Evolutionary conservation across 129 eudicot genomes (phyloP).

Genomic region (Artemisia tridentata): DNA sequence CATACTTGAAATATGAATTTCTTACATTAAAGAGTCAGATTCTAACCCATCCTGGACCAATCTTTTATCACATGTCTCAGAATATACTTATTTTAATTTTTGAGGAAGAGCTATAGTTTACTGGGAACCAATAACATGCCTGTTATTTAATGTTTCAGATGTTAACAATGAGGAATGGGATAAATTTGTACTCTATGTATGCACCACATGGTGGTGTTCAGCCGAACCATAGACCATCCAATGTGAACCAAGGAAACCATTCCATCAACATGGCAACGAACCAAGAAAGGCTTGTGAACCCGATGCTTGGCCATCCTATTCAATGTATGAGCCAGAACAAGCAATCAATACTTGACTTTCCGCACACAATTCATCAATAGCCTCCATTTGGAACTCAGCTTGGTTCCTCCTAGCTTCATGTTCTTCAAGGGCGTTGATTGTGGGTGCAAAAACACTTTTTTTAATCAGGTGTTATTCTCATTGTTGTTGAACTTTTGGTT

Average conservation of each 20-base stretch:
- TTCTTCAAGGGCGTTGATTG: slow-evolving; percentile 33
- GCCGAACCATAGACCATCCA: slow-evolving; percentile 42
- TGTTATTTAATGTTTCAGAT: slow-evolving; percentile 41
- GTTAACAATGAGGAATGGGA: slow-evolving; percentile 85
- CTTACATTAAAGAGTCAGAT: not conserved
- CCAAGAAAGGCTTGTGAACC: slow-evolving; percentile 25
- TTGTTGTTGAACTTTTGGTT: not conserved
- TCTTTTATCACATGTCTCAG: not conserved
- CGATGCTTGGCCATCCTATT: slow-evolving; percentile 27
- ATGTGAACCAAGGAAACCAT: slow-evolving; percentile 33
- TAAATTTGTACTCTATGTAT: slow-evolving; percentile 64
- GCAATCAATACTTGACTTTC: slow-evolving; percentile 35
- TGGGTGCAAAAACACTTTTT: slow-evolving; percentile 1
- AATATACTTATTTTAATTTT: not conserved
- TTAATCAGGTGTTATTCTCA: not conserved
- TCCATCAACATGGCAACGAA: slow-evolving; percentile 17
- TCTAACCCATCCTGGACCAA: not conserved
- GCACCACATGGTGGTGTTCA: slow-evolving; percentile 46
- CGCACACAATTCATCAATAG: slow-evolving; percentile 36
- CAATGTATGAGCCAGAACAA: slow-evolving; percentile 32
- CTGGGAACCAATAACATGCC: not conserved
- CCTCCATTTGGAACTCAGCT: slow-evolving; percentile 40
- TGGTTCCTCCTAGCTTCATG: slow-evolving; percentile 36
- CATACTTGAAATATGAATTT: too few species aligned
- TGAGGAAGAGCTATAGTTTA: not conserved